A percentile compares a stretch with the other conserved stretches of the same genome.
phyloP scores from a whole-genome alignment of 345 rosid genomes.

The Acer saccharum region DNA sequence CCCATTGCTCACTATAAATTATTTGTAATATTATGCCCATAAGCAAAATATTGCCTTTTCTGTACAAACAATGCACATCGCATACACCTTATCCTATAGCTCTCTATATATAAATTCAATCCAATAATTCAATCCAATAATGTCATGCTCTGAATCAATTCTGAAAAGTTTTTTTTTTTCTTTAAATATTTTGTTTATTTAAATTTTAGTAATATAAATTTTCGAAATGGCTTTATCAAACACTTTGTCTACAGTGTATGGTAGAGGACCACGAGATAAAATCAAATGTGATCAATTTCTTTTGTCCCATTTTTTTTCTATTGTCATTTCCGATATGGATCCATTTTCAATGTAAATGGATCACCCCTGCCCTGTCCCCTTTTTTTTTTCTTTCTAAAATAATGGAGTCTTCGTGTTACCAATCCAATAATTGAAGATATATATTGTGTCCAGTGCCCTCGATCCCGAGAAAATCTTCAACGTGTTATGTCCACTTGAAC shows the following conservation, averaged over 20 bases:
- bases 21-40: background rate
- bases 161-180: too few species aligned
- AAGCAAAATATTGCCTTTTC: background rate
- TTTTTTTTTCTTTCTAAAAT: background rate
- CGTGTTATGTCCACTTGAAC: too few species aligned
- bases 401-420: background rate
- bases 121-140: conserved; percentile 1
- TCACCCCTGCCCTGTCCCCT: background rate
- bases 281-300: background rate
- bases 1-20: background rate
- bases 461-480: too few species aligned
- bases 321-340: background rate
- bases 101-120: background rate
- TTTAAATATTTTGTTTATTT: too few species aligned
- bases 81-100: background rate
- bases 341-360: conserved; percentile 1
- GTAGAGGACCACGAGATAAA: background rate
- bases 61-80: background rate
- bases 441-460: background rate
- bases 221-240: background rate
- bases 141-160: too few species aligned
- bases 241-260: background rate
- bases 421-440: conserved; percentile 12
- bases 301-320: background rate
- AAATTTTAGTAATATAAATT: too few species aligned